Conservation (phyloP, 495 filamentous ascomycete genomes). For the Rostrohypoxylon terebratum region DNA sequence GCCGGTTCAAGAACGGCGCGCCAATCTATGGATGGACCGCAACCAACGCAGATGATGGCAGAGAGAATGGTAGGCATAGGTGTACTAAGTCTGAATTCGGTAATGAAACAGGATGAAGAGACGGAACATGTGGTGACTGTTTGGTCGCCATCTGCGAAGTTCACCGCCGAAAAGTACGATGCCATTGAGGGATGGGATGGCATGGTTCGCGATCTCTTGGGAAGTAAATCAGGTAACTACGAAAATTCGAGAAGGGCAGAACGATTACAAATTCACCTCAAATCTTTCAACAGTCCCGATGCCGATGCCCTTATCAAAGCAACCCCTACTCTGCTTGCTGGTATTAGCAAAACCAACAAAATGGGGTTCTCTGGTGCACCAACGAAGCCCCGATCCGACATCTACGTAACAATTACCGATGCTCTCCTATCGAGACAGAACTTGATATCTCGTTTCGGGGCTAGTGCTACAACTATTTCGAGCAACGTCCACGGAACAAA, state of each 20-base stretch:
- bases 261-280: conserved; percentile 78
- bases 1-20: conserved; percentile 63
- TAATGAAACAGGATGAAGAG: conserved; percentile 81
- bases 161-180: conserved; percentile 64
- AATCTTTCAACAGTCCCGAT: conserved; percentile 79
- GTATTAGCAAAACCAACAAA: conserved; percentile 80
- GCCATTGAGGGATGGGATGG: conserved; percentile 77
- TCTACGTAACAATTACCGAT: conserved; percentile 87
- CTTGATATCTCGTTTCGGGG: conserved; percentile 80
- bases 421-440: conserved; percentile 80
- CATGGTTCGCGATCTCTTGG: conserved; percentile 77
- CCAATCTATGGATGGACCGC: conserved; percentile 60
- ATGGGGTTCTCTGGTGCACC: conserved; percentile 97
- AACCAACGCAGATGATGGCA: conserved; percentile 51
- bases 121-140: conserved; percentile 81
- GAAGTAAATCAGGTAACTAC: conserved; percentile 77
- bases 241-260: conserved; percentile 76
- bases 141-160: conserved; percentile 71
- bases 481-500: conserved; percentile 72
- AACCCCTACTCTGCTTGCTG: conserved; percentile 89
- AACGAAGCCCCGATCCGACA: conserved; percentile 87
- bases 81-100: conserved; percentile 78
- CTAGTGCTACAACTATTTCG: conserved; percentile 77
- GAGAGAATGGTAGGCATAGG: conserved; percentile 82
- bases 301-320: conserved; percentile 81